Percentiles rank a stretch among this genome's conserved stretches.
These are phyloP conservation scores for Ganoderma lucidum DNA, from an alignment of 1,284 basidiomycete genomes.

Conservation along the genomic window DNA sequence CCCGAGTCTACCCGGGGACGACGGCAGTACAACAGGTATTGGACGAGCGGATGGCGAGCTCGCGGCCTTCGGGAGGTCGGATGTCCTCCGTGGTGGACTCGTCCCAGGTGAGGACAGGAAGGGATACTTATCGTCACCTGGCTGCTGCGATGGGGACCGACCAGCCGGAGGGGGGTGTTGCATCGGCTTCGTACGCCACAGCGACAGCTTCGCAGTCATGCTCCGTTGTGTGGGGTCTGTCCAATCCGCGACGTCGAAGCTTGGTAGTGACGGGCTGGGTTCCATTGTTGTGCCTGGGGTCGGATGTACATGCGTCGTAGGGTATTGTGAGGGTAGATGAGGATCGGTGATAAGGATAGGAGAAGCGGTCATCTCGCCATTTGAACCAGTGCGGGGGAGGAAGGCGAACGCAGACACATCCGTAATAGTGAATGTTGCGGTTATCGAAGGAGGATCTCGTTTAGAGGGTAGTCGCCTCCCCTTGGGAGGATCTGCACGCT, in stretches of 20 bases:
- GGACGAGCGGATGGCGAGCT: slow-evolving; percentile 22
- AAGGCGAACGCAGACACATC: slow-evolving; percentile 66
- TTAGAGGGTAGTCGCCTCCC: slow-evolving; percentile 19
- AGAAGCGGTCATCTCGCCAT: slow-evolving; percentile 44
- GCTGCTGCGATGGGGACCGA: slow-evolving; percentile 7
- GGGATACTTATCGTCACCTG: slow-evolving; percentile 11
- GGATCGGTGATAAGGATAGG: slow-evolving; percentile 74
- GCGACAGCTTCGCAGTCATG: slow-evolving; percentile 61
- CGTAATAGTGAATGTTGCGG: slow-evolving; percentile 44
- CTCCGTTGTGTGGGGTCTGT: slow-evolving; percentile 51
- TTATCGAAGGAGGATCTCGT: slow-evolving; percentile 23
- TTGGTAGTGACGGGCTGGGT: slow-evolving; percentile 50
- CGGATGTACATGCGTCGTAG: slow-evolving; percentile 51
- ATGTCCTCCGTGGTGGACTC: slow-evolving; percentile 17
- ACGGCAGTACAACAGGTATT: slow-evolving; percentile 23
- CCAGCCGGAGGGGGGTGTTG: slow-evolving; percentile 25
- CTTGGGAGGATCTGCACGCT: slow-evolving; percentile 17
- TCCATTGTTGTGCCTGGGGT: slow-evolving; percentile 30
- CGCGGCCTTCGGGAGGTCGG: slow-evolving; percentile 15
- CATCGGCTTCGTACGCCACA: slow-evolving; percentile 60
- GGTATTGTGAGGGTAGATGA: slow-evolving; percentile 60
- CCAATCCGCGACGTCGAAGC: slow-evolving; percentile 71
- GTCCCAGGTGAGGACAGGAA: slow-evolving; percentile 9
- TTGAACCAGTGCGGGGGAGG: slow-evolving; percentile 30
- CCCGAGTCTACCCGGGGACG: slow-evolving; percentile 33